phyloP scores from a whole-genome alignment of 2,329 filamentous ascomycete species.

The Aspergillus jensenii region DNA sequence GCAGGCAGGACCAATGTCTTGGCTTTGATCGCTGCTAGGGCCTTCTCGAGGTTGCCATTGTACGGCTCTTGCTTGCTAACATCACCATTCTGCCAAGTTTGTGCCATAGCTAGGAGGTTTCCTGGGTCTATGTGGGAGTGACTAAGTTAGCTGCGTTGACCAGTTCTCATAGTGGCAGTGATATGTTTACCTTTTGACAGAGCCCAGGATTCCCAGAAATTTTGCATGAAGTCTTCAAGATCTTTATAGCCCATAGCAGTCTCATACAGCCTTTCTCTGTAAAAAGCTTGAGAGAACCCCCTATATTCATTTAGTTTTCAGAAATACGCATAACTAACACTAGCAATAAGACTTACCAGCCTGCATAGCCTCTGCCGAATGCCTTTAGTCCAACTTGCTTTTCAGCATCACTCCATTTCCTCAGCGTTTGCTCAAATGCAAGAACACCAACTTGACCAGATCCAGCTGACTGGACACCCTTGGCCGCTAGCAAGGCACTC shows the following conservation, averaged over 20 bases:
- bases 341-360: conserved; percentile 49
- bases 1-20: conserved; percentile 69
- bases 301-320: conserved; percentile 28
- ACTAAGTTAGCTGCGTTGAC: neutral
- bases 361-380: conserved; percentile 72
- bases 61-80: conserved; percentile 68
- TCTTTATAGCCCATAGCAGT: conserved; percentile 63
- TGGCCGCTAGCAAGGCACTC: conserved; percentile 58
- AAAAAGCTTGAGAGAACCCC: conserved; percentile 79
- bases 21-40: conserved; percentile 69
- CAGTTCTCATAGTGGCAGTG: neutral
- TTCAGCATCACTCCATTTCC: conserved; percentile 55
- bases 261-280: conserved; percentile 69
- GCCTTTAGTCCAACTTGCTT: conserved; percentile 64
- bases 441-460: conserved; percentile 47
- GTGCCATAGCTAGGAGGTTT: conserved; percentile 71
- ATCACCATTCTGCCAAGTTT: conserved; percentile 77
- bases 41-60: conserved; percentile 63
- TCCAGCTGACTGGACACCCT: conserved; percentile 54
- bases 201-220: conserved; percentile 76
- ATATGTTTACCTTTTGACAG: conserved; percentile 57
- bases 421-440: conserved; percentile 38
- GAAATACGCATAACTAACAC: neutral
- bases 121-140: conserved; percentile 58
- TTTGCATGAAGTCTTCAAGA: conserved; percentile 71